These are phyloP conservation scores for Rhodamnia rubescens DNA, from an alignment of 345 rosid genomes.

Conservation along the genomic window DNA sequence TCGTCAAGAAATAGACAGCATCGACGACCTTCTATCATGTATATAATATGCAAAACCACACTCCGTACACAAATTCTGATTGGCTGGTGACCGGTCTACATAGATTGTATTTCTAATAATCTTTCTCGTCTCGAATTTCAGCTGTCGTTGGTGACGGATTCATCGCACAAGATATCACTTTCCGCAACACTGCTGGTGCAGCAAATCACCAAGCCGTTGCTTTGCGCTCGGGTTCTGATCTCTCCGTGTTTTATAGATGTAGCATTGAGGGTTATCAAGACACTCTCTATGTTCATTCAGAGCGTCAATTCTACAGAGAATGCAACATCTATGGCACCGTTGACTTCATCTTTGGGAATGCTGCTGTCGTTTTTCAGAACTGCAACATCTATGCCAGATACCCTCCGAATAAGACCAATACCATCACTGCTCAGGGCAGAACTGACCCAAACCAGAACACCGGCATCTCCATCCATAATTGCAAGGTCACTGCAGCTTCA, in stretches of 20 bases:
- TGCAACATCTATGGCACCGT: slow-evolving; percentile 49
- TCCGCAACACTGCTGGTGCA: slow-evolving; percentile 64
- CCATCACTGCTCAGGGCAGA: slow-evolving; percentile 40
- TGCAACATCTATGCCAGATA: slow-evolving; percentile 38
- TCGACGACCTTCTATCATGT: not conserved
- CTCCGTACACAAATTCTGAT: not conserved
- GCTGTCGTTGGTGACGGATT: slow-evolving; percentile 56
- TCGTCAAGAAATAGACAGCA: not conserved
- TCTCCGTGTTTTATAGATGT: slow-evolving; percentile 54
- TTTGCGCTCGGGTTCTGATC: slow-evolving; percentile 56
- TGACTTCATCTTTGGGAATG: slow-evolving; percentile 56
- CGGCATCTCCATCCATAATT: slow-evolving; percentile 45
- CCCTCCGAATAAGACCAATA: slow-evolving; percentile 29
- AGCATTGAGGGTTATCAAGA: slow-evolving; percentile 55
- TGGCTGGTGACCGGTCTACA: not conserved
- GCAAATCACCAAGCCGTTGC: slow-evolving; percentile 60
- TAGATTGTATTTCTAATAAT: not conserved
- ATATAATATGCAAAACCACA: not conserved
- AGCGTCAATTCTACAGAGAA: slow-evolving; percentile 48
- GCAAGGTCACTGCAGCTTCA: slow-evolving; percentile 31
- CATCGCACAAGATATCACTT: slow-evolving; percentile 47
- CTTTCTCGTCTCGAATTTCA: slow-evolving; percentile 6
- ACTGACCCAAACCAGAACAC: slow-evolving; percentile 55
- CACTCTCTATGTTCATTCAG: slow-evolving; percentile 51
- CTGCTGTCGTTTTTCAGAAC: slow-evolving; percentile 41